Evolutionary conservation across 1,284 basidiomycete species (phyloP), one percentile per base, ranked within the genome.

Genomic region (Trichosporon coremiiforme): DNA sequence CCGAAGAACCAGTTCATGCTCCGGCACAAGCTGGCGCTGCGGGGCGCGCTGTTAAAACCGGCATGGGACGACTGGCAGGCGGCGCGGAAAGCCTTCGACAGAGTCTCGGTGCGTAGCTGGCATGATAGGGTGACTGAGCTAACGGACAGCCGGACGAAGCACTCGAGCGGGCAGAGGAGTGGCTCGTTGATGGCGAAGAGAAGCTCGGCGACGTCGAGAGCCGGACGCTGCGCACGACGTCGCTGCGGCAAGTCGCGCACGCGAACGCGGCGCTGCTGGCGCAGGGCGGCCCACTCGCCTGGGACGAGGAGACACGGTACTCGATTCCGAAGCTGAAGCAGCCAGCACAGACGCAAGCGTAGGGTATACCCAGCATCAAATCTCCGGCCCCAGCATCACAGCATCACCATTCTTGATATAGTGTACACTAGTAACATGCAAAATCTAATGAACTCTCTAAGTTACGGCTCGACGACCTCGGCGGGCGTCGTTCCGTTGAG

Each of bases 21-120:
- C 22, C 72, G 72, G 13, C 65, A 71, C 66, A 73, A 73, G 68
- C 66, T 71, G 4, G 57, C 66, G n/a, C 64, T 68, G 7, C 20
- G 45, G 7, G 57, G 57, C 17, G 57, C 20, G 10, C 15, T 60
- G 3, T 31, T 60, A 31, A 60, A 60, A 15, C 57, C 57, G 6
- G 17, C 57, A 5, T 60, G 57, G 57, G 57, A 60, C 1, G 57
- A 60, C 10, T 70, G 69, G 69, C 63, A 65, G 29, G 66, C 64
- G 1, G 36, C 66, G 0, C 53, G 38, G 20, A 29, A 20, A 3
- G 69, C 69, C 0, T 55, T 70, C 2, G 66, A 65, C 50, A 25
- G 31, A 60, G 57, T 60, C 3, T n/a, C 31, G 8, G 57, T 60
- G 17, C 33, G 57, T 20, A 60, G 31, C 29, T n/a, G n/a, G n/a